These are phyloP conservation scores for Hansenula sp. DNA, from an alignment of 1,139 yeast genomes.

Conservation along the genomic window DNA sequence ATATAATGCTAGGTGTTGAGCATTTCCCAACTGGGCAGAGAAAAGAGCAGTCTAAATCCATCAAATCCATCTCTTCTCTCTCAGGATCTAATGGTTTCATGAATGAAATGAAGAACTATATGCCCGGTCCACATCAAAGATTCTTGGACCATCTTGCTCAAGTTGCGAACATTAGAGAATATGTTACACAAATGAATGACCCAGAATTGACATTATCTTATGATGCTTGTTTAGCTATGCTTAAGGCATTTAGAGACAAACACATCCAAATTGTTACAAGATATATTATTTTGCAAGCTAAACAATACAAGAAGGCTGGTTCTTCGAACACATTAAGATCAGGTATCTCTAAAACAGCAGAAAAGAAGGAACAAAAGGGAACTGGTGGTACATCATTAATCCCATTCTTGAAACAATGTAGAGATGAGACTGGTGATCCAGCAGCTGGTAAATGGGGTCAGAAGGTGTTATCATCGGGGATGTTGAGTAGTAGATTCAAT, in stretches of 20 bases:
- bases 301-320: constrained; percentile 46
- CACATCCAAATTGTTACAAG: constrained; percentile 91
- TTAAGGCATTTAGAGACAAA: constrained; percentile 84
- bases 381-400: constrained; percentile 93
- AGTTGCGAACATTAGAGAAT: constrained; percentile 59
- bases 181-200: constrained; percentile 43
- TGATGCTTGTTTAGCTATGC: constrained; percentile 89
- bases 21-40: constrained; percentile 73
- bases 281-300: constrained; percentile 78
- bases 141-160: constrained; percentile 60
- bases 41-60: constrained; percentile 29
- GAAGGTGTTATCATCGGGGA: constrained; percentile 63
- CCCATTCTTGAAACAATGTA: constrained; percentile 89
- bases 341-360: constrained; percentile 41
- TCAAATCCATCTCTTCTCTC: constrained; percentile 23
- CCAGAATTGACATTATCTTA: constrained; percentile 68
- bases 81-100: constrained; percentile 55
- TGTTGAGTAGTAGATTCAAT: constrained; percentile 26
- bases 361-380: constrained; percentile 59
- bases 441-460: constrained; percentile 92
- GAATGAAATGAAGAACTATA: constrained; percentile 79
- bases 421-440: constrained; percentile 92
- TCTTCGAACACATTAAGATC: constrained; percentile 50
- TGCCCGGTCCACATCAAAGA: constrained; percentile 83
- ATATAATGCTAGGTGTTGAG: constrained; percentile 67